Percentiles rank a stretch among this genome's conserved stretches.
phyloP scores from a whole-genome alignment of 257 asterid genomes.

The Nicotiana noctiflora region DNA sequence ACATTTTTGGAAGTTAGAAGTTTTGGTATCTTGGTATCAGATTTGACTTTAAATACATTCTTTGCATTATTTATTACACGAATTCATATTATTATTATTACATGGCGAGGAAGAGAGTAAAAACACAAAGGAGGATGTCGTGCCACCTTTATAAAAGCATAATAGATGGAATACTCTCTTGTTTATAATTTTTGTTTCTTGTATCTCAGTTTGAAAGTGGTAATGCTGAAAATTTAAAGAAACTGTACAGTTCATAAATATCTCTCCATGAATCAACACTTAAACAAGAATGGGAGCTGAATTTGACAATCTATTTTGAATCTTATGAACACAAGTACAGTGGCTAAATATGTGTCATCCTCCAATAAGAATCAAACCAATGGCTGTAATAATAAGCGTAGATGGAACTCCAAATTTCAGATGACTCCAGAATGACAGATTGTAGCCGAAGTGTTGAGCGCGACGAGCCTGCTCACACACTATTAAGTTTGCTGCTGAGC shows the following conservation, averaged over 20 bases:
- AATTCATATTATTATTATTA: too few species aligned
- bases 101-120: too few species aligned
- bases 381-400: conserved; percentile 63
- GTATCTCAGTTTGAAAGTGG: background rate
- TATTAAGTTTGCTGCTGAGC: too few species aligned
- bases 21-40: too few species aligned
- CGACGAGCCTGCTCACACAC: too few species aligned
- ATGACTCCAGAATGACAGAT: conserved; percentile 74
- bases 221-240: background rate
- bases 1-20: too few species aligned
- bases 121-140: too few species aligned
- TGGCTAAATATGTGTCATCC: conserved; percentile 16
- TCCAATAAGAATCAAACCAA: conserved; percentile 60
- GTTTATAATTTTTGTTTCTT: too few species aligned
- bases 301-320: background rate
- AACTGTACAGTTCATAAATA: background rate
- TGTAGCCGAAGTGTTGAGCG: conserved; percentile 53
- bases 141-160: too few species aligned
- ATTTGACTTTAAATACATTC: too few species aligned
- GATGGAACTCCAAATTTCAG: conserved; percentile 89
- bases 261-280: background rate
- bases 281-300: background rate
- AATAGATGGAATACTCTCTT: too few species aligned
- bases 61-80: too few species aligned
- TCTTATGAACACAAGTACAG: background rate